Conservation (phyloP, 2,329 filamentous ascomycete species). For the Fusarium marasasianum region DNA sequence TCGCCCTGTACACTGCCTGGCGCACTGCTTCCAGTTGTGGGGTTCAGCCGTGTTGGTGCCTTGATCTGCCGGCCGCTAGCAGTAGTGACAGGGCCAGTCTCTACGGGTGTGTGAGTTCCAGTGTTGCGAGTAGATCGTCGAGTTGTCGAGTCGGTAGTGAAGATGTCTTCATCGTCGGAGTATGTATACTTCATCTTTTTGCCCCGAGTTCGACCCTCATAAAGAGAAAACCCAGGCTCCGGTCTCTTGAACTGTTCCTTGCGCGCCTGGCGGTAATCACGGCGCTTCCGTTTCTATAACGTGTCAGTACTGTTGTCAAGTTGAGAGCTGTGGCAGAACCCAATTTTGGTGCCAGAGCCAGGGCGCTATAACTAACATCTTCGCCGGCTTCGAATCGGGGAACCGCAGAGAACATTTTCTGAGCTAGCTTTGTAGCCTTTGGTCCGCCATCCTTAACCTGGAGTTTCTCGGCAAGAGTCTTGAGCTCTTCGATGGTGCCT, state of each 20-base stretch:
- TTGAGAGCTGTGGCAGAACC: background rate
- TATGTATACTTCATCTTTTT: slow-evolving; percentile 98
- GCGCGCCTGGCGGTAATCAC: slow-evolving; percentile 87
- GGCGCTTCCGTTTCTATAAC: slow-evolving; percentile 83
- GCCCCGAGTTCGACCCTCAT: slow-evolving; percentile 94
- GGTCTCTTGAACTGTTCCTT: slow-evolving; percentile 89
- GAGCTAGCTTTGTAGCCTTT: slow-evolving; percentile 79
- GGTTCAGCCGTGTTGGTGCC: slow-evolving; percentile 72
- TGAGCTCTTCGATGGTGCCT: slow-evolving; percentile 87
- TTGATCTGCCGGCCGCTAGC: slow-evolving; percentile 88
- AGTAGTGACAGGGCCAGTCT: slow-evolving; percentile 73
- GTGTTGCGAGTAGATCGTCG: slow-evolving; percentile 80
- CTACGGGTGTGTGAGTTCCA: slow-evolving; percentile 76
- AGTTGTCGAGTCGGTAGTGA: slow-evolving; percentile 70
- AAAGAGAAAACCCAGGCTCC: slow-evolving; percentile 89
- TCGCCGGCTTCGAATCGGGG: slow-evolving; percentile 93
- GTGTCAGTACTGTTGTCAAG: slow-evolving; percentile 26
- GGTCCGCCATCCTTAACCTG: slow-evolving; percentile 80
- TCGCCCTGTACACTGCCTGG: slow-evolving; percentile 58
- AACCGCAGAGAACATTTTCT: slow-evolving; percentile 80
- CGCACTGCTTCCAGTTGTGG: slow-evolving; percentile 63
- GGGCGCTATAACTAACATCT: slow-evolving; percentile 66
- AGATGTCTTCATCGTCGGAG: slow-evolving; percentile 84
- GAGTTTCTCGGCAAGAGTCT: slow-evolving; percentile 78
- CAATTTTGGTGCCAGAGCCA: background rate